Percentiles rank a stretch among this genome's conserved stretches.
phyloP scores from a whole-genome alignment of 1,139 yeast genomes.

The Taphrina sp. region DNA sequence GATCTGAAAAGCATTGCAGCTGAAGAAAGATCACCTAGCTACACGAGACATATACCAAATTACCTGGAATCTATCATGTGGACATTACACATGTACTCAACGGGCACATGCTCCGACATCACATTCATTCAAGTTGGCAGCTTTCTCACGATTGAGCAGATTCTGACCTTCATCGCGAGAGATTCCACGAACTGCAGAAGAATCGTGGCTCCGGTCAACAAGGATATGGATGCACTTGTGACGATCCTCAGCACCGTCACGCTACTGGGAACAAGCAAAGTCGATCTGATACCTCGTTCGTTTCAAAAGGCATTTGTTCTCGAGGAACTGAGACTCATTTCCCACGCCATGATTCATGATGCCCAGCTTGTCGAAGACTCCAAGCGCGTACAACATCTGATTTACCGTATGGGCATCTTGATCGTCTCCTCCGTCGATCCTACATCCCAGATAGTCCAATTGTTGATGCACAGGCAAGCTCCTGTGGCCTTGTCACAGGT shows the following conservation, averaged over 20 bases:
- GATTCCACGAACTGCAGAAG: background rate
- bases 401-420: conserved; percentile 5
- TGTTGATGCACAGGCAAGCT: background rate
- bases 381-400: background rate
- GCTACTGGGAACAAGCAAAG: background rate
- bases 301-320: background rate
- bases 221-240: background rate
- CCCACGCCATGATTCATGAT: conserved; percentile 7
- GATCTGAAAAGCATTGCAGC: background rate
- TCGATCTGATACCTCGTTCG: background rate
- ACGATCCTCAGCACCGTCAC: conserved; percentile 7
- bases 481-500: conserved; percentile 6
- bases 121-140: conserved; percentile 10
- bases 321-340: background rate
- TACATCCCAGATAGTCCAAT: conserved; percentile 1
- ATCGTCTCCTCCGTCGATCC: conserved; percentile 6
- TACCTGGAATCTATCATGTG: conserved; percentile 18
- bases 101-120: conserved; percentile 21
- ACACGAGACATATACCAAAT: conserved; percentile 9
- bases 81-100: conserved; percentile 15
- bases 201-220: background rate
- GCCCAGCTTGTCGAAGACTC: background rate
- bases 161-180: conserved; percentile 13
- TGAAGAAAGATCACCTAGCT: background rate
- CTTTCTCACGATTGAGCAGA: conserved; percentile 21